Evolutionary conservation across 2,329 filamentous ascomycete species (phyloP).

Genomic region (Cladophialophora yegresii): DNA sequence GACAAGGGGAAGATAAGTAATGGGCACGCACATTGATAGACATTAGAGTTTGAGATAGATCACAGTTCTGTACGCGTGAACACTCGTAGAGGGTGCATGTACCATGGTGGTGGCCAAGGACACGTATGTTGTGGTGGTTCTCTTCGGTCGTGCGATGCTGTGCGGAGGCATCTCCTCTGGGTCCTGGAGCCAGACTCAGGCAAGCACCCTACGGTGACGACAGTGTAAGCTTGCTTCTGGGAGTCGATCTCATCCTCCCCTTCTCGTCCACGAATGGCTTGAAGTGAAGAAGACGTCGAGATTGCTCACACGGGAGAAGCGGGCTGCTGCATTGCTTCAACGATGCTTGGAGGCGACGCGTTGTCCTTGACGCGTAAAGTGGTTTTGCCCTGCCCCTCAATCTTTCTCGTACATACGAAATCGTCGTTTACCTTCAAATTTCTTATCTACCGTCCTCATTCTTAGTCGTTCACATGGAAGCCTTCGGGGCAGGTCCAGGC

Average conservation of each 20-base stretch:
- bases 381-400: background rate
- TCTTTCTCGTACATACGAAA: background rate
- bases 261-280: background rate
- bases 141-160: background rate
- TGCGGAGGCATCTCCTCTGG: background rate
- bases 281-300: background rate
- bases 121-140: background rate
- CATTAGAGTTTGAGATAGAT: background rate
- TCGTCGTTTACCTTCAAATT: background rate
- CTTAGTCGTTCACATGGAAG: constrained; percentile 12
- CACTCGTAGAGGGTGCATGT: background rate
- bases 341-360: constrained; percentile 10
- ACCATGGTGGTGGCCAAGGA: background rate
- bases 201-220: background rate
- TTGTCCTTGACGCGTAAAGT: background rate
- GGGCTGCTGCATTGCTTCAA: background rate
- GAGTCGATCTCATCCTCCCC: background rate
- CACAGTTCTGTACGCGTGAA: background rate
- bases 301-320: background rate
- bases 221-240: background rate
- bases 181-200: background rate
- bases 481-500: constrained; percentile 3
- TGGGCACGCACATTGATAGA: background rate
- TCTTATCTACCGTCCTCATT: background rate
- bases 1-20: background rate